Percentiles rank a stretch among this genome's conserved stretches.
phyloP scores from a whole-genome alignment of 2,329 filamentous ascomycete genomes.

The Aspergillus niger region DNA sequence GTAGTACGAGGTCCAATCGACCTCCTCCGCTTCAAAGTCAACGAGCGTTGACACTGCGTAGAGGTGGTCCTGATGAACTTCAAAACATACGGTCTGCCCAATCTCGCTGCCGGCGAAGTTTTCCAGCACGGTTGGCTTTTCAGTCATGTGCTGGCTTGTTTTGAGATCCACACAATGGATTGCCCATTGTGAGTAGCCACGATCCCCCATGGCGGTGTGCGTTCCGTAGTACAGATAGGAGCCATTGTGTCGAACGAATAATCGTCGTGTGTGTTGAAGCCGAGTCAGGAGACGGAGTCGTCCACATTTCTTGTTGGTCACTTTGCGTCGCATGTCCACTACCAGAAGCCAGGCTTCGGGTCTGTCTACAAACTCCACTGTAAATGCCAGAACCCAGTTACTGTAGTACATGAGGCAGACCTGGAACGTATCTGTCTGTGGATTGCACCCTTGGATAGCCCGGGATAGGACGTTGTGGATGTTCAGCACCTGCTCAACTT shows the following conservation, averaged over 20 bases:
- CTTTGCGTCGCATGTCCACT: slow-evolving; percentile 43
- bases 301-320: slow-evolving; percentile 23
- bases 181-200: slow-evolving; percentile 65
- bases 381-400: slow-evolving; percentile 59
- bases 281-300: slow-evolving; percentile 46
- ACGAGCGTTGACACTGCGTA: slow-evolving; percentile 71
- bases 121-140: slow-evolving; percentile 54
- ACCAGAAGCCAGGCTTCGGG: slow-evolving; percentile 57
- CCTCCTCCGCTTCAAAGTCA: slow-evolving; percentile 62
- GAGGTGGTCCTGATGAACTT: slow-evolving; percentile 65
- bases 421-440: slow-evolving; percentile 41
- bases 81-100: slow-evolving; percentile 69
- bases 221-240: slow-evolving; percentile 68
- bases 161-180: slow-evolving; percentile 57
- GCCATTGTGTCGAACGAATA: slow-evolving; percentile 68
- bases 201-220: slow-evolving; percentile 55
- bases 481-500: slow-evolving; percentile 59
- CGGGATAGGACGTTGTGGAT: slow-evolving; percentile 47
- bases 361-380: slow-evolving; percentile 51
- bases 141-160: slow-evolving; percentile 42
- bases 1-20: slow-evolving; percentile 70
- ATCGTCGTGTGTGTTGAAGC: slow-evolving; percentile 53
- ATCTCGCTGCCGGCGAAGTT: slow-evolving; percentile 66
- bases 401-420: slow-evolving; percentile 61
- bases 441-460: slow-evolving; percentile 37